Percentiles rank a stretch among this genome's conserved stretches.
phyloP scores from a whole-genome alignment of 352 stramenopile genomes.

The Phytophthora crassamura region DNA sequence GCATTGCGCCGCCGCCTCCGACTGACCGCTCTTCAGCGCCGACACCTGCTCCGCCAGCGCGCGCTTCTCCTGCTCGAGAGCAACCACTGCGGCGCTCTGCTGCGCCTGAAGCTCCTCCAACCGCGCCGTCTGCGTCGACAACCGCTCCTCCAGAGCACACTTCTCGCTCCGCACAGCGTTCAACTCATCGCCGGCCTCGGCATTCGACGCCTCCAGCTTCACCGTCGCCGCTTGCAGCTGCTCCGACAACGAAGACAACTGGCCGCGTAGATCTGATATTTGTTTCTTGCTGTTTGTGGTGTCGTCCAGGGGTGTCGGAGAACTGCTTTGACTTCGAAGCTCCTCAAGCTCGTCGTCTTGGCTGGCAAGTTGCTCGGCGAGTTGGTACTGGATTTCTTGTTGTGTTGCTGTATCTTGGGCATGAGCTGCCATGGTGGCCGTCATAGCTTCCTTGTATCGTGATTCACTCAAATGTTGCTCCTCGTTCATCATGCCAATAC shows the following conservation, averaged over 20 bases:
- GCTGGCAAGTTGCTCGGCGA: slow-evolving; percentile 23
- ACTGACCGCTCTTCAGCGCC: no score
- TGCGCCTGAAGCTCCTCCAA: no score
- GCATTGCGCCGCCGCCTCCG: no score
- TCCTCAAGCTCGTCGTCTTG: slow-evolving; percentile 22
- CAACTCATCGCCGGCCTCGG: no score
- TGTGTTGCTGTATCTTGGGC: slow-evolving; percentile 22
- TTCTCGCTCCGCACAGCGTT: no score
- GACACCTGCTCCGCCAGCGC: no score
- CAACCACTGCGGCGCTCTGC: no score
- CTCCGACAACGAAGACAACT: background rate
- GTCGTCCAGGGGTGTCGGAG: background rate
- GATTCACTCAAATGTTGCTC: slow-evolving; percentile 25
- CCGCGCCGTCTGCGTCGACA: no score
- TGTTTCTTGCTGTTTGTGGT: background rate
- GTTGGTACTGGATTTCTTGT: slow-evolving; percentile 27
- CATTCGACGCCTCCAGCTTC: slow-evolving; percentile 24
- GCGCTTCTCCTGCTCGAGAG: no score
- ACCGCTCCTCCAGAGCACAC: no score
- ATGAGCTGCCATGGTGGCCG: slow-evolving; percentile 12
- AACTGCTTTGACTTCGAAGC: slow-evolving; percentile 1
- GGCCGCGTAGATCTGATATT: background rate
- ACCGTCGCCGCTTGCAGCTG: slow-evolving; percentile 9
- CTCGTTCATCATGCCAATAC: slow-evolving; percentile 39
- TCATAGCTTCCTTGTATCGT: slow-evolving; percentile 27